These are phyloP conservation scores for Xylaria hypoxylon DNA, from an alignment of 2,329 filamentous ascomycete species.

Conservation along the genomic window DNA sequence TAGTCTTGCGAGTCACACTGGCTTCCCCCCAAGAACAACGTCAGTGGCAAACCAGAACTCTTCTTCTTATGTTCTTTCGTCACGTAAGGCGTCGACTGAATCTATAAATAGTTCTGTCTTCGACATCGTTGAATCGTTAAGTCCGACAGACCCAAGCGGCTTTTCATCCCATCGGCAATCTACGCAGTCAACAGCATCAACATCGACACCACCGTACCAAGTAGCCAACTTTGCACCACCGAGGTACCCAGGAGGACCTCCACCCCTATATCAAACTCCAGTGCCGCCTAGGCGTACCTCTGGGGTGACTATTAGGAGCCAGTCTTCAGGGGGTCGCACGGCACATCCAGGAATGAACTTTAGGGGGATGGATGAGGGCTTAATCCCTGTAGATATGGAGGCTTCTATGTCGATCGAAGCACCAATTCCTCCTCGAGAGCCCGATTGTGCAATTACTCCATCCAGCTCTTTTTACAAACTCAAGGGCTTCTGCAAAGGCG, in stretches of 20 bases:
- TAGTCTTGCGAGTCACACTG: constrained; percentile 35
- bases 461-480: constrained; percentile 64
- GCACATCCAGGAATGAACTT: constrained; percentile 19
- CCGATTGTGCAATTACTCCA: constrained; percentile 58
- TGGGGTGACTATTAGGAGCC: constrained; percentile 29
- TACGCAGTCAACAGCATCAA: constrained; percentile 28
- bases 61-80: constrained; percentile 41
- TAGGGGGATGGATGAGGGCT: constrained; percentile 48
- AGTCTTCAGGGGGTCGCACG: constrained; percentile 29
- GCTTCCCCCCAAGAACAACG: constrained; percentile 45
- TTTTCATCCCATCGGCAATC: constrained; percentile 41
- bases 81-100: constrained; percentile 51
- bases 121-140: constrained; percentile 49
- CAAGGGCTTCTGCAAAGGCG: constrained; percentile 68
- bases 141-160: constrained; percentile 36
- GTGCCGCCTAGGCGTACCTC: constrained; percentile 30
- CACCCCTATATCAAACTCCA: constrained; percentile 43
- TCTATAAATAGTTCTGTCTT: constrained; percentile 54
- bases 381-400: constrained; percentile 54
- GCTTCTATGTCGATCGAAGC: constrained; percentile 35
- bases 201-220: constrained; percentile 19
- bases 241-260: constrained; percentile 37
- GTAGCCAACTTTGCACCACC: constrained; percentile 27
- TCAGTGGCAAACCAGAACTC: constrained; percentile 41
- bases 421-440: constrained; percentile 42